Evolutionary conservation across 495 filamentous ascomycete genomes (phyloP).

Genomic region (Echria macrotheca): DNA sequence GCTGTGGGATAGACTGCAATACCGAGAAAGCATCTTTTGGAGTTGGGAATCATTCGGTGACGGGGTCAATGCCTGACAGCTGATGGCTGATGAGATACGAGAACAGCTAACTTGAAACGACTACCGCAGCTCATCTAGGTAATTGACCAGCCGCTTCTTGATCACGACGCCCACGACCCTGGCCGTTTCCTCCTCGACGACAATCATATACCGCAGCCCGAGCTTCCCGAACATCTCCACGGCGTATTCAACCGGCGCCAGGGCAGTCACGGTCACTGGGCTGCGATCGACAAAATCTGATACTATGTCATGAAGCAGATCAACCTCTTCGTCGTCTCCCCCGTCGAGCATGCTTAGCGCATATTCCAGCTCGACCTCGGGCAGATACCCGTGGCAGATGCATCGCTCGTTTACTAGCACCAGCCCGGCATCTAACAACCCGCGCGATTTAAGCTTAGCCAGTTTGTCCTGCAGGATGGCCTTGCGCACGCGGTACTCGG

Average conservation of each 20-base stretch:
- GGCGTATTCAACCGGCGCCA: slow-evolving; percentile 52
- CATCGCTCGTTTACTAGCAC: slow-evolving; percentile 46
- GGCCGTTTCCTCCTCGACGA: slow-evolving; percentile 42
- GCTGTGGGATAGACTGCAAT: slow-evolving; percentile 10
- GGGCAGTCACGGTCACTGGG: slow-evolving; percentile 43
- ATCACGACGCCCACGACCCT: slow-evolving; percentile 36
- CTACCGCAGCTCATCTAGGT: slow-evolving; percentile 25
- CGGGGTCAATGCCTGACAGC: too few relatives aligned
- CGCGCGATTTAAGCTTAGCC: slow-evolving; percentile 40
- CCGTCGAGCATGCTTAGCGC: slow-evolving; percentile 27
- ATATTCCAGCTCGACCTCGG: slow-evolving; percentile 51
- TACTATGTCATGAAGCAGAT: slow-evolving; percentile 38
- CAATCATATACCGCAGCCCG: slow-evolving; percentile 46
- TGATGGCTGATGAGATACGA: too few relatives aligned
- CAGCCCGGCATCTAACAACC: slow-evolving; percentile 51
- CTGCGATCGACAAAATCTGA: slow-evolving; percentile 48
- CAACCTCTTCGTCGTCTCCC: slow-evolving; percentile 19
- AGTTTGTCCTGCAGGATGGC: slow-evolving; percentile 39
- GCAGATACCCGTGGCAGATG: slow-evolving; percentile 50
- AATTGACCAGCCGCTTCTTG: slow-evolving; percentile 33
- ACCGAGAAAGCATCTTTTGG: too few relatives aligned
- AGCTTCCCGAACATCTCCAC: slow-evolving; percentile 56
- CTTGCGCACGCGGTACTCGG: slow-evolving; percentile 37
- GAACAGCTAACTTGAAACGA: too few relatives aligned
- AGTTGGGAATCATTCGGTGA: too few relatives aligned